Percentiles rank a stretch among this genome's conserved stretches.
These are phyloP conservation scores for Apiospora rasikravindrae DNA, from an alignment of 2,329 filamentous ascomycete genomes.

Conservation along the genomic window DNA sequence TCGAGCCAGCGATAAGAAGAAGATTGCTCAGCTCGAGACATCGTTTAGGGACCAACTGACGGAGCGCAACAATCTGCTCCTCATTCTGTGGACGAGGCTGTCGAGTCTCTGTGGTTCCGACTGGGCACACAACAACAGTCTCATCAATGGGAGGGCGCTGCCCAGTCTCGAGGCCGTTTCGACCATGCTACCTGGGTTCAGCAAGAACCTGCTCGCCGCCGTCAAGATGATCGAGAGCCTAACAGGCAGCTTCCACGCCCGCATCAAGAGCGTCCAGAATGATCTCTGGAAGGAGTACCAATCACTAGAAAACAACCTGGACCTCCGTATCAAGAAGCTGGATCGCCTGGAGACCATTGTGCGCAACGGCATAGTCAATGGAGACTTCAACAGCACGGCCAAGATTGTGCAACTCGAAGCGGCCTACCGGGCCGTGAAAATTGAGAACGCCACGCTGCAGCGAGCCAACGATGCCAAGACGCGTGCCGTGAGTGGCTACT, in stretches of 20 bases:
- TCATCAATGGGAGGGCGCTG: constrained; percentile 83
- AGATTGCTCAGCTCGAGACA: constrained; percentile 75
- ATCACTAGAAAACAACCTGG: constrained; percentile 79
- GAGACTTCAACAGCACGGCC: constrained; percentile 48
- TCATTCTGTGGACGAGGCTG: constrained; percentile 89
- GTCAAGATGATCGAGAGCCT: constrained; percentile 87
- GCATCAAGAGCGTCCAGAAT: constrained; percentile 84
- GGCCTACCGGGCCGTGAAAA: constrained; percentile 66
- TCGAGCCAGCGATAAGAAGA: constrained; percentile 77
- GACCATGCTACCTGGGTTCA: constrained; percentile 85
- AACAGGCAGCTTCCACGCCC: constrained; percentile 76
- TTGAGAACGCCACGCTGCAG: constrained; percentile 72
- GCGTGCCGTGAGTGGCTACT: constrained; percentile 37
- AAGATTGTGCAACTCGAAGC: constrained; percentile 63
- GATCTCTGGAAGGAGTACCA: constrained; percentile 93
- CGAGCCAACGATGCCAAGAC: constrained; percentile 64
- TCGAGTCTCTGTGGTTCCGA: constrained; percentile 86
- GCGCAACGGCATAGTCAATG: constrained; percentile 64
- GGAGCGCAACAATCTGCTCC: constrained; percentile 86
- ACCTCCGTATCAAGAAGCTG: constrained; percentile 80
- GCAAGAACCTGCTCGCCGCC: constrained; percentile 84
- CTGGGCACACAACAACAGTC: constrained; percentile 87
- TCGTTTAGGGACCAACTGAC: constrained; percentile 84
- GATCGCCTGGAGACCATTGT: constrained; percentile 85
- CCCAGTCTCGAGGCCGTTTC: constrained; percentile 86